Evolutionary conservation across 768 basidiomycete genomes (phyloP).

Genomic region (Auriculariales sp.): DNA sequence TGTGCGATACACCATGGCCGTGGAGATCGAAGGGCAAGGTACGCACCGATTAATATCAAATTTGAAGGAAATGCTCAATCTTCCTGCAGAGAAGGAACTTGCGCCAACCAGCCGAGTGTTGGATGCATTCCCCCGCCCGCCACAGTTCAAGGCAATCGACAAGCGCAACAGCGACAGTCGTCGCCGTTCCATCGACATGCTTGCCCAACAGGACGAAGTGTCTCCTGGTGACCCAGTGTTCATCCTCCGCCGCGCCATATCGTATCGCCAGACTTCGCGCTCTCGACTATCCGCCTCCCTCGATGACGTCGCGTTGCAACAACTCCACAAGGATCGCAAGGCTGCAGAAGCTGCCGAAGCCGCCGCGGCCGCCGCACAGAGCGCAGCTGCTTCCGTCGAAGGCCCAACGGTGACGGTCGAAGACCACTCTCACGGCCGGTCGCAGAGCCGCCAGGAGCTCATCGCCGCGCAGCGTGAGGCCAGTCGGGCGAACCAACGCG

Average conservation of each 20-base stretch:
- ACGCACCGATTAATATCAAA: conserved; percentile 12
- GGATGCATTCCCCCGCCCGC: conserved; percentile 69
- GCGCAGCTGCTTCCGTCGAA: conserved; percentile 33
- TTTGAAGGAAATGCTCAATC: conserved; percentile 5
- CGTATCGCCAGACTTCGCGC: conserved; percentile 57
- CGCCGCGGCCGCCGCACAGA: conserved; percentile 35
- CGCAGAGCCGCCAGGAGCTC: conserved; percentile 76
- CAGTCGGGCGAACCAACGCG: conserved; percentile 70
- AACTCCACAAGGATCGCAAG: conserved; percentile 56
- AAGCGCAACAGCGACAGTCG: conserved; percentile 47
- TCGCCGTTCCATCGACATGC: conserved; percentile 76
- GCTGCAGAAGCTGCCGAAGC: no score
- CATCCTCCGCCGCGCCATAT: conserved; percentile 68
- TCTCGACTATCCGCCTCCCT: conserved; percentile 61
- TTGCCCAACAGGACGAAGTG: conserved; percentile 63
- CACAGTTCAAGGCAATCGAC: conserved; percentile 50
- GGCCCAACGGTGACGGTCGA: conserved; percentile 7
- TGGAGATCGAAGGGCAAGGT: conserved; percentile 52
- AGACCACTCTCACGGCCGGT: not conserved
- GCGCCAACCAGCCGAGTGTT: conserved; percentile 69
- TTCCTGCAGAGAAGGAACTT: conserved; percentile 53
- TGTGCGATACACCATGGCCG: conserved; percentile 70
- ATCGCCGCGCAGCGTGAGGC: conserved; percentile 88
- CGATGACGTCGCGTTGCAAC: conserved; percentile 70
- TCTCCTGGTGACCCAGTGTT: conserved; percentile 77